These are phyloP conservation scores for Leucocoprinus leucothites DNA, from an alignment of 768 basidiomycete species.

Conservation along the genomic window DNA sequence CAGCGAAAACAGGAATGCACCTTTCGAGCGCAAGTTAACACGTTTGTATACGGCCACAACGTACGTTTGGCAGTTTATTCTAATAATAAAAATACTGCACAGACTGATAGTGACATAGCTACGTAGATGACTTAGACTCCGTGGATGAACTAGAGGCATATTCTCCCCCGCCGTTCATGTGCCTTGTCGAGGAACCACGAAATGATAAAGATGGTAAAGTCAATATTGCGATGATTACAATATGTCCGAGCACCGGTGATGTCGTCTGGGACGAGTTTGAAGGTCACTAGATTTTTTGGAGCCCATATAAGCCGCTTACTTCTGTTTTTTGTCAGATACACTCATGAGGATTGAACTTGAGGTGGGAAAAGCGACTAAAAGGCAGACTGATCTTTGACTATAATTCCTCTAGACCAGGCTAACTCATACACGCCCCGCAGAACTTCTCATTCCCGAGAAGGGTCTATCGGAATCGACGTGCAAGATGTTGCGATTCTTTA, in stretches of 20 bases:
- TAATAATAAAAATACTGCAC: not conserved
- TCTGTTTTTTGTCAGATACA: conserved; percentile 47
- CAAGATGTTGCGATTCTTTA: conserved; percentile 71
- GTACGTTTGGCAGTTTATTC: conserved; percentile 41
- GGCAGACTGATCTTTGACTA: not conserved
- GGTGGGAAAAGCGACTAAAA: conserved; percentile 34
- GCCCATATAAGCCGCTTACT: conserved; percentile 2
- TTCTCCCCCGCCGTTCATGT: conserved; percentile 62
- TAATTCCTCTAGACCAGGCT: conserved; percentile 67
- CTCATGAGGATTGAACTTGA: conserved; percentile 88
- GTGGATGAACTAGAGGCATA: conserved; percentile 57
- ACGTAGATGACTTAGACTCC: conserved; percentile 77
- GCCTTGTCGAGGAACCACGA: conserved; percentile 64
- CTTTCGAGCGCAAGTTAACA: conserved; percentile 73
- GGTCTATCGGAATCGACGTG: conserved; percentile 67
- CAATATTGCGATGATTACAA: conserved; percentile 68
- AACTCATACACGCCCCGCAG: conserved; percentile 79
- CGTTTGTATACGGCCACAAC: conserved; percentile 86
- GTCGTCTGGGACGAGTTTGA: conserved; percentile 92
- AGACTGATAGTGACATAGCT: conserved; percentile 42
- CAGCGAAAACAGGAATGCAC: conserved; percentile 67
- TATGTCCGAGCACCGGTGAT: conserved; percentile 88
- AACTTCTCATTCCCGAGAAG: conserved; percentile 63
- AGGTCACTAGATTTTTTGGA: conserved; percentile 38
- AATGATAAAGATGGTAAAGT: conserved; percentile 30